phyloP scores from a whole-genome alignment of 768 basidiomycete species.

The Mycena floridula region DNA sequence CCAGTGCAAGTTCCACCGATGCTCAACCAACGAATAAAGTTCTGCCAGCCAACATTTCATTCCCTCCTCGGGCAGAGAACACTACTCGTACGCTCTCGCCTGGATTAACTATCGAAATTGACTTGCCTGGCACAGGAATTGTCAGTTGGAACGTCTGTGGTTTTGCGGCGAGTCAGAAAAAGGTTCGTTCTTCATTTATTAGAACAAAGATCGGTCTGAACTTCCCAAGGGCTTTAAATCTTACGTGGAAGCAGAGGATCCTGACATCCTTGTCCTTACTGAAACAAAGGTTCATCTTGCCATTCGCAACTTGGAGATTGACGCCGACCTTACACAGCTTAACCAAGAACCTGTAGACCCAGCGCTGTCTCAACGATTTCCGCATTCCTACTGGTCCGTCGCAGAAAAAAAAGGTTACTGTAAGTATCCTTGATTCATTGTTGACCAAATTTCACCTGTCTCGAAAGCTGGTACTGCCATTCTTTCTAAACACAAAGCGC shows the following conservation, averaged over 20 bases:
- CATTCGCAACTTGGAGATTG: neutral
- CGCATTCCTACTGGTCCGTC: slow-evolving; percentile 72
- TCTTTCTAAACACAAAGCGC: slow-evolving; percentile 69
- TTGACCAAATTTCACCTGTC: neutral
- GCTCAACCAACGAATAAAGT: slow-evolving; percentile 71
- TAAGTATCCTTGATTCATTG: slow-evolving; percentile 15
- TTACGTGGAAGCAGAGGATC: slow-evolving; percentile 82
- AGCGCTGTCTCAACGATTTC: slow-evolving; percentile 49
- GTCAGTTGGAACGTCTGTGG: slow-evolving; percentile 81
- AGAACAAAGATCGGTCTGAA: slow-evolving; percentile 3
- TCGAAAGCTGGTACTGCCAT: slow-evolving; percentile 71
- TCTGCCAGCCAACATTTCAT: slow-evolving; percentile 54
- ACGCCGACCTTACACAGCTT: slow-evolving; percentile 37
- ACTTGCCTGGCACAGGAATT: no score
- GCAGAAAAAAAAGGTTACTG: slow-evolving; percentile 77
- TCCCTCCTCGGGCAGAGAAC: slow-evolving; percentile 42
- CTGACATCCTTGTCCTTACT: slow-evolving; percentile 77
- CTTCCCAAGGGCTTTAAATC: slow-evolving; percentile 61
- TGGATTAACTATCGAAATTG: no score
- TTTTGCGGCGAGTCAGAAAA: slow-evolving; percentile 68
- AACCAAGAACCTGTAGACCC: slow-evolving; percentile 65
- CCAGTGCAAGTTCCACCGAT: slow-evolving; percentile 22
- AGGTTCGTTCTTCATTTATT: slow-evolving; percentile 35
- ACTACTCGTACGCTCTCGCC: no score
- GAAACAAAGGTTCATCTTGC: slow-evolving; percentile 69